phyloP scores from a whole-genome alignment of 352 stramenopile species.

The Albugo laibachii region DNA sequence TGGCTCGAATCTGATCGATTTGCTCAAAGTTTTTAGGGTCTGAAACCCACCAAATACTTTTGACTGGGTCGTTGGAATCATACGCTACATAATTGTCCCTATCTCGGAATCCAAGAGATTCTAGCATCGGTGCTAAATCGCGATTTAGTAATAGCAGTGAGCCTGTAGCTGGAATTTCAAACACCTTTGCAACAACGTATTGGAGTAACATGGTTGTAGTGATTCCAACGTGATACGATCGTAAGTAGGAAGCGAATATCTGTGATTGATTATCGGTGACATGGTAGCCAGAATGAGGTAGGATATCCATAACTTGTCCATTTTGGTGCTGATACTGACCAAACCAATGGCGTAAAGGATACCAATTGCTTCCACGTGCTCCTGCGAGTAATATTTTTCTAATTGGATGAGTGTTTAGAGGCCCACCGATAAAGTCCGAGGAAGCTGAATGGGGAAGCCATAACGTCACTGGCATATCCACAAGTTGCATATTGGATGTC shows the following conservation, averaged over 20 bases:
- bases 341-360: constrained; percentile 53
- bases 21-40: constrained; percentile 22
- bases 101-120: constrained; percentile 27
- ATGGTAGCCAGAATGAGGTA: constrained; percentile 32
- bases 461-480: constrained; percentile 32
- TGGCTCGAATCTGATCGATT: constrained; percentile 34
- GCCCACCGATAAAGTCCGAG: constrained; percentile 30
- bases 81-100: constrained; percentile 42
- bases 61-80: constrained; percentile 25
- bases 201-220: constrained; percentile 58
- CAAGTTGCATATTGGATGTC: constrained; percentile 21
- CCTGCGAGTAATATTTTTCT: constrained; percentile 49
- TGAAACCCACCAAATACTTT: constrained; percentile 24
- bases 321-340: constrained; percentile 26
- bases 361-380: constrained; percentile 27
- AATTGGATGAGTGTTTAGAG: constrained; percentile 52
- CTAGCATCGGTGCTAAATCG: constrained; percentile 29
- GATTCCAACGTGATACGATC: constrained; percentile 44
- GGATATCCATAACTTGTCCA: constrained; percentile 29
- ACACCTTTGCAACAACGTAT: constrained; percentile 60
- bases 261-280: constrained; percentile 35
- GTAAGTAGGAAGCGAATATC: constrained; percentile 48
- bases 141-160: constrained; percentile 42
- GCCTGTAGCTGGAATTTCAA: constrained; percentile 58
- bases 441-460: constrained; percentile 52